These are phyloP conservation scores for Pleurotus ostreatus DNA, from an alignment of 768 basidiomycete genomes.

Conservation along the genomic window DNA sequence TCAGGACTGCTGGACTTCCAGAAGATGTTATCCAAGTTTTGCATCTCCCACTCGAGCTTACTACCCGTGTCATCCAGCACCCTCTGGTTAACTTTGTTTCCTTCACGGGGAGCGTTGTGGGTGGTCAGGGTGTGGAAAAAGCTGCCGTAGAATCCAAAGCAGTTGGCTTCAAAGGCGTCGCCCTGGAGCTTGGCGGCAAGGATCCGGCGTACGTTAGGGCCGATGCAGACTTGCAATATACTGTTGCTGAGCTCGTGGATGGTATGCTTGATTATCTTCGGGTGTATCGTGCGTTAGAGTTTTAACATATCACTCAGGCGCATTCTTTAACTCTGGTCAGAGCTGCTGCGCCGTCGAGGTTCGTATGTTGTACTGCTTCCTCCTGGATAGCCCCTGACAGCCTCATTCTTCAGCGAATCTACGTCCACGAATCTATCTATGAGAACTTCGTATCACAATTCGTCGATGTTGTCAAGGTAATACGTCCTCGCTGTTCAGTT, in stretches of 20 bases:
- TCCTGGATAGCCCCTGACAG: background rate
- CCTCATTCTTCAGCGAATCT: constrained; percentile 64
- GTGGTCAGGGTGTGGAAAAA: constrained; percentile 69
- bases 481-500: background rate
- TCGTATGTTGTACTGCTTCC: constrained; percentile 10
- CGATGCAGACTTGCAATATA: constrained; percentile 83
- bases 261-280: constrained; percentile 38
- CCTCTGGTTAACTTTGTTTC: constrained; percentile 73
- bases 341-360: constrained; percentile 95
- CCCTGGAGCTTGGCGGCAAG: constrained; percentile 93
- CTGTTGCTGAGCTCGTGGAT: constrained; percentile 85
- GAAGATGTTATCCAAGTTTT: constrained; percentile 68
- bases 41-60: constrained; percentile 65
- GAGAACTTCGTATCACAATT: constrained; percentile 75
- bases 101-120: constrained; percentile 85
- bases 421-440: constrained; percentile 84
- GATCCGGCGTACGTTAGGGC: constrained; percentile 93
- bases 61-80: constrained; percentile 59
- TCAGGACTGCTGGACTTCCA: constrained; percentile 78
- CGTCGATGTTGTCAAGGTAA: constrained; percentile 70
- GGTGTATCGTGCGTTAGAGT: background rate
- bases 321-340: constrained; percentile 97
- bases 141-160: constrained; percentile 52
- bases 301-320: constrained; percentile 42
- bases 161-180: constrained; percentile 80